A percentile compares a stretch with the other conserved stretches of the same genome.
phyloP scores from a whole-genome alignment of 805 yeast species.

The Suhomyces sp. region DNA sequence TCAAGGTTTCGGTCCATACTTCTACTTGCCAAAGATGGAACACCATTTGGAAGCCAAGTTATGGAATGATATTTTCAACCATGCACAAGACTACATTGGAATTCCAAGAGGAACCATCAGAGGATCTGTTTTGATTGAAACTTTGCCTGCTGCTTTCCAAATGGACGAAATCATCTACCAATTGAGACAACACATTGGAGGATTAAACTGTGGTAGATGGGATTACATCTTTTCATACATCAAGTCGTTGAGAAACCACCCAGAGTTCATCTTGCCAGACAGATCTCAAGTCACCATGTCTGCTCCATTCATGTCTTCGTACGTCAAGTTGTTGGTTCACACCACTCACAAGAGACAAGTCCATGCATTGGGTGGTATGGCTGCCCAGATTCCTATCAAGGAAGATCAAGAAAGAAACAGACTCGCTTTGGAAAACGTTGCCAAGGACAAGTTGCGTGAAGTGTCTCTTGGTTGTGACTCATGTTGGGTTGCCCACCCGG shows the following conservation, averaged over 20 bases:
- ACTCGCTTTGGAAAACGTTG: slow-evolving; percentile 69
- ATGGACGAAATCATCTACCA: slow-evolving; percentile 82
- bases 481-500: slow-evolving; percentile 89
- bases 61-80: slow-evolving; percentile 80
- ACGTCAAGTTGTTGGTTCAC: slow-evolving; percentile 70
- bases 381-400: slow-evolving; percentile 82
- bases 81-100: slow-evolving; percentile 68
- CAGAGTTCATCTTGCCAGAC: slow-evolving; percentile 71
- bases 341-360: slow-evolving; percentile 77
- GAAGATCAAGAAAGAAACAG: slow-evolving; percentile 62
- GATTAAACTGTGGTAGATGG: slow-evolving; percentile 88
- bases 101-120: slow-evolving; percentile 75
- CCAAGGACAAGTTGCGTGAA: slow-evolving; percentile 74
- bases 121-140: slow-evolving; percentile 80
- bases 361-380: slow-evolving; percentile 91
- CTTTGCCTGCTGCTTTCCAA: slow-evolving; percentile 83
- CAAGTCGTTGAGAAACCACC: slow-evolving; percentile 69
- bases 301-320: slow-evolving; percentile 78
- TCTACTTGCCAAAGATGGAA: slow-evolving; percentile 83
- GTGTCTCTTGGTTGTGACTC: slow-evolving; percentile 82
- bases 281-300: slow-evolving; percentile 77
- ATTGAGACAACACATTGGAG: slow-evolving; percentile 73
- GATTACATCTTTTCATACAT: slow-evolving; percentile 82
- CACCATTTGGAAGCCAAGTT: slow-evolving; percentile 79
- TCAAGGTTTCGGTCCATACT: slow-evolving; percentile 77